Evolutionary conservation across 2,329 filamentous ascomycete species (phyloP), one percentile per base, ranked within the genome.

Genomic region (Bretziella fagacearum): DNA sequence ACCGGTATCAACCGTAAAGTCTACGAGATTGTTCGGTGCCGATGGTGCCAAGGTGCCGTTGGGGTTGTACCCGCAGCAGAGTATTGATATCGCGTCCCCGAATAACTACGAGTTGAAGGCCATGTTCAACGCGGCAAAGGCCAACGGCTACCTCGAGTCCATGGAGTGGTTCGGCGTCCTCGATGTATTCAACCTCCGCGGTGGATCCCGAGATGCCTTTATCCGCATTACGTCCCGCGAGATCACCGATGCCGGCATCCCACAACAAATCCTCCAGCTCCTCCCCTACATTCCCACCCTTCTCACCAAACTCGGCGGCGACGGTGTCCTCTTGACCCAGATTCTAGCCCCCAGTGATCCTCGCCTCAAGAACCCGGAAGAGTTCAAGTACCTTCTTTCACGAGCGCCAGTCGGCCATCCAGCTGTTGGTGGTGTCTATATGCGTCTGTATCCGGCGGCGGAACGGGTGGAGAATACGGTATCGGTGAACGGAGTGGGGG

Each of bases 401-500:
- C 70, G 84, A 18, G 72, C 71, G 27, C 58, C 63, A 1, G 67
- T 68, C 10, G 66, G 68, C 2, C 68, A 73, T 25, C 65, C 64
- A 1, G 61, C 66, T 6, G 66, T 79, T 0, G 77, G 86, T 0
- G 89, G 87, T 0, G 70, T 95, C 2, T 95, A 95, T 57, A 86
- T 95, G 79, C 60, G 73, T 27, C 54, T 74, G 17, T 83, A 84
- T 59, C 75, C 82, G 0, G 68, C 81, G 0, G 73, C 73, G 1
- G 77, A 82, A 58, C 63, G 66, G 13, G 69, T 94, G 0, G 46
- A 51, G 17, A 32, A 44, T 1, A 69, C 93, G 1, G 77, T 89
- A 1, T 94, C 85, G 40, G 89, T 96, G 7, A 96, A 96, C 59
- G 91, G 89, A 0, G 86, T 85, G 2, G 91, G 91, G 0, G 91